Percentiles rank a stretch among this genome's conserved stretches.
Evolutionary conservation across 2,329 filamentous ascomycete species (phyloP).

Genomic region (Sclerotinia nivalis): DNA sequence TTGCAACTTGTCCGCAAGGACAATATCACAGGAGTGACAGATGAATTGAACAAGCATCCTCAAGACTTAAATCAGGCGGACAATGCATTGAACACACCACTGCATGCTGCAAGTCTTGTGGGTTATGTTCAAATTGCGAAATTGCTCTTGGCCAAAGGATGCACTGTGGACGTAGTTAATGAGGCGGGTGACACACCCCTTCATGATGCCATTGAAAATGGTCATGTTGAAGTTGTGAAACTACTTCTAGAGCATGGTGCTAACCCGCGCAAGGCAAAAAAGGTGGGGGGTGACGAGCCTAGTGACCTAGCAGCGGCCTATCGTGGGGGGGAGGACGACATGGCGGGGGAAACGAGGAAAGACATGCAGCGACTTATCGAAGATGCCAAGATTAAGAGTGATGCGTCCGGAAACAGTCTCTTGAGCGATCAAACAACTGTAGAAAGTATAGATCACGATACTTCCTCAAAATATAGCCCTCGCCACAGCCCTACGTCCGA

Average conservation of each 20-base stretch:
- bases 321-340: constrained; percentile 56
- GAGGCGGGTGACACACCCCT: constrained; percentile 90
- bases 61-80: constrained; percentile 88
- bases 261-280: constrained; percentile 86
- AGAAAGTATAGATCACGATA: constrained; percentile 46
- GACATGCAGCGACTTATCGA: constrained; percentile 73
- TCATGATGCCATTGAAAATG: constrained; percentile 95
- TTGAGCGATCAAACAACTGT: constrained; percentile 53
- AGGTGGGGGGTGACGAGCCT: constrained; percentile 81
- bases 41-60: constrained; percentile 68
- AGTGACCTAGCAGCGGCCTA: constrained; percentile 79
- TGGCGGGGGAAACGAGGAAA: constrained; percentile 26
- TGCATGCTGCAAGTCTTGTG: constrained; percentile 89
- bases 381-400: constrained; percentile 57
- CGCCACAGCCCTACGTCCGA: constrained; percentile 54
- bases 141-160: constrained; percentile 80
- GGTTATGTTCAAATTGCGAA: constrained; percentile 85
- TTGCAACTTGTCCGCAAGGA: constrained; percentile 84
- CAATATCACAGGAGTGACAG: constrained; percentile 76
- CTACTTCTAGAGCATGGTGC: constrained; percentile 83
- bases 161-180: constrained; percentile 76
- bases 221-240: constrained; percentile 84
- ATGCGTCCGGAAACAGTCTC: constrained; percentile 54
- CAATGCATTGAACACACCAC: constrained; percentile 92
- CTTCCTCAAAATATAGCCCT: constrained; percentile 59